Conservation (phyloP, 345 rosid species). For the Syzygium jambos region DNA sequence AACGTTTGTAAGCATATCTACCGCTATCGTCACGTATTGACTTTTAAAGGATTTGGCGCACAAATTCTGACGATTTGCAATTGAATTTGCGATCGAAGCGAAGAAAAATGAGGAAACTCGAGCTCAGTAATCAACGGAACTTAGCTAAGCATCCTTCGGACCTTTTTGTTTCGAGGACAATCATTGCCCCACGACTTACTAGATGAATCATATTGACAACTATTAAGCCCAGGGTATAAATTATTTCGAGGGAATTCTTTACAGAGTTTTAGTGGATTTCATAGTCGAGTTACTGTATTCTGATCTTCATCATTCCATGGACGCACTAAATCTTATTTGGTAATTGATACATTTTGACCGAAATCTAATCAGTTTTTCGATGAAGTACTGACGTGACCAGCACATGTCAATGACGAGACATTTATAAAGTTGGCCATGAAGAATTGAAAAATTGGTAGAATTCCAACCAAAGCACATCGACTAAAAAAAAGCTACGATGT, state of each 20-base stretch:
- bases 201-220: background rate
- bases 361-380: background rate
- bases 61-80: background rate
- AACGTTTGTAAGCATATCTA: background rate
- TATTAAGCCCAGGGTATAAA: background rate
- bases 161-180: background rate
- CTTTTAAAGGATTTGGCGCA: background rate
- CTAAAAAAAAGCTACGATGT: fast-evolving
- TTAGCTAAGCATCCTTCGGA: background rate
- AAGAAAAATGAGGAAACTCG: background rate
- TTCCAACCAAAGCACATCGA: background rate
- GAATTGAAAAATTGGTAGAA: background rate
- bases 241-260: background rate
- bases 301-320: no score
- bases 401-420: fast-evolving
- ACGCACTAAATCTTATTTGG: background rate
- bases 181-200: background rate
- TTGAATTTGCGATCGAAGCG: background rate
- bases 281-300: no score
- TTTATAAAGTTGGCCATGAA: background rate
- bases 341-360: background rate
- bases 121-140: background rate
- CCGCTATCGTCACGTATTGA: background rate
- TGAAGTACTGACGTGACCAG: background rate
- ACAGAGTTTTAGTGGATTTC: background rate